These are phyloP conservation scores for Diaporthe destruens DNA, from an alignment of 2,329 filamentous ascomycete genomes.

Conservation along the genomic window DNA sequence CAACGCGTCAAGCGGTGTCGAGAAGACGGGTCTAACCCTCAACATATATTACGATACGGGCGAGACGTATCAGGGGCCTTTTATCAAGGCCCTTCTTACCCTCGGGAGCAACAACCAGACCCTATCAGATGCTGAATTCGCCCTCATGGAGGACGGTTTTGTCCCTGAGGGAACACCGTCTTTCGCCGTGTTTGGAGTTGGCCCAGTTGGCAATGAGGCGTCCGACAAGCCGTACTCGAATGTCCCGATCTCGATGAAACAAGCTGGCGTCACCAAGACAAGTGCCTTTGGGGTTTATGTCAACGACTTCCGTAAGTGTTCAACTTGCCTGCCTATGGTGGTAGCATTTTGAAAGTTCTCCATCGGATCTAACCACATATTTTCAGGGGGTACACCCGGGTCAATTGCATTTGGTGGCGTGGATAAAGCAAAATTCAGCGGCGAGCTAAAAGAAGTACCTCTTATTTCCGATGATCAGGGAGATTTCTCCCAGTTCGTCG, in stretches of 20 bases:
- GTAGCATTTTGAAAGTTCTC: background rate
- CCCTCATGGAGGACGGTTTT: background rate
- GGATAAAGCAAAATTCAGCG: background rate
- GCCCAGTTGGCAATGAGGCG: background rate
- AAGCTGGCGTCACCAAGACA: slow-evolving; percentile 6
- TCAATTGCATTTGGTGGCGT: slow-evolving; percentile 4
- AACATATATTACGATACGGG: background rate
- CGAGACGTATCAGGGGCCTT: background rate
- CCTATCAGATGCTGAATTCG: background rate
- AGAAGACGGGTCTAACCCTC: background rate
- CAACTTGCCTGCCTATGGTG: background rate
- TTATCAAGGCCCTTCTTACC: background rate
- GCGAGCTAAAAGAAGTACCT: background rate
- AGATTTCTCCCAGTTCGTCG: background rate
- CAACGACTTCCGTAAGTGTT: background rate
- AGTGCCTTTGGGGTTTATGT: background rate
- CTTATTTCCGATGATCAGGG: background rate
- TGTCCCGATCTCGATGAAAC: background rate
- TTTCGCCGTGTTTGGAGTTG: slow-evolving; percentile 2
- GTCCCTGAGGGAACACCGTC: background rate
- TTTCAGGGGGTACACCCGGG: background rate
- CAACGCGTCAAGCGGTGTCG: background rate
- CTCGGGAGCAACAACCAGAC: background rate
- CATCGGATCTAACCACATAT: background rate
- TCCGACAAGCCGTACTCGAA: background rate